These are phyloP conservation scores for Metschnikowia baotianmanensis DNA, from an alignment of 805 yeast species.

Conservation along the genomic window DNA sequence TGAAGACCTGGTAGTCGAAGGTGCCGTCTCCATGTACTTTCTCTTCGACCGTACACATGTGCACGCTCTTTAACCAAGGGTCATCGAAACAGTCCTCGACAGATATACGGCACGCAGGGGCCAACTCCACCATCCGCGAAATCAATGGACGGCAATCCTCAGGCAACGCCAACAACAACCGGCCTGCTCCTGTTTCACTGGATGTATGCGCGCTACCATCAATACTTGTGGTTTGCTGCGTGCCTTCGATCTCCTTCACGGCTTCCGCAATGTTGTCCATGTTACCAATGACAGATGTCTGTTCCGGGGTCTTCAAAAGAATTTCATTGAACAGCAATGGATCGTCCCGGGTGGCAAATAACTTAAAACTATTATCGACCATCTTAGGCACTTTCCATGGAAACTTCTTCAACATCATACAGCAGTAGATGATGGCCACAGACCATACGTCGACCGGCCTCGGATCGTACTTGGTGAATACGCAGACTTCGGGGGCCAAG, in stretches of 20 bases:
- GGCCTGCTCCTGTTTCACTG: conserved; percentile 64
- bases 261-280: conserved; percentile 23
- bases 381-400: conserved; percentile 93
- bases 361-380: conserved; percentile 77
- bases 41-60: conserved; percentile 65
- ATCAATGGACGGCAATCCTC: conserved; percentile 65
- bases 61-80: conserved; percentile 60
- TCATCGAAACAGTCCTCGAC: conserved; percentile 77
- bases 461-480: conserved; percentile 81
- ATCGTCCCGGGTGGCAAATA: conserved; percentile 75
- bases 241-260: conserved; percentile 18
- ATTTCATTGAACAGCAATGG: conserved; percentile 58
- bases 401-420: conserved; percentile 87
- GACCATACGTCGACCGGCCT: conserved; percentile 96
- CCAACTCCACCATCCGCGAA: conserved; percentile 75
- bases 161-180: conserved; percentile 69
- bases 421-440: conserved; percentile 83
- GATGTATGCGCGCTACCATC: conserved; percentile 56
- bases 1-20: conserved; percentile 35
- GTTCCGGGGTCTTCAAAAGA: conserved; percentile 50
- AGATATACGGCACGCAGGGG: conserved; percentile 82
- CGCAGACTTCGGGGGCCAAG: conserved; percentile 88
- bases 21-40: conserved; percentile 37
- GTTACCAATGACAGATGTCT: conserved; percentile 20
- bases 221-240: conserved; percentile 13